These are phyloP conservation scores for Mycogone perniciosa DNA, from an alignment of 2,329 filamentous ascomycete genomes.

Conservation along the genomic window DNA sequence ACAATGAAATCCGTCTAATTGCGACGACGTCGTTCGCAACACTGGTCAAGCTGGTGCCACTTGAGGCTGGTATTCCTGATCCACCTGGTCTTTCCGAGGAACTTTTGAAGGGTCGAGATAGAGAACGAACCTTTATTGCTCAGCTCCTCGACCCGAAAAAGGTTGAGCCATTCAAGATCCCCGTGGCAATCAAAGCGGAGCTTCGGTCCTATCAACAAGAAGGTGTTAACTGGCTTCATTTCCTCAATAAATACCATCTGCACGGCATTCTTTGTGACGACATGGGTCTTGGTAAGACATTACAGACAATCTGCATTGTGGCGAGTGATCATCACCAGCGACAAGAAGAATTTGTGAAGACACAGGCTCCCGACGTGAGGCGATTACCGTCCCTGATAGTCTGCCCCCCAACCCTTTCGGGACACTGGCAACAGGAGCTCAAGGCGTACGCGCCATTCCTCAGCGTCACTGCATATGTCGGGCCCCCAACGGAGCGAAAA, in stretches of 20 bases:
- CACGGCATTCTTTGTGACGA: slow-evolving; percentile 98
- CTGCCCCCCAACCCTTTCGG: slow-evolving; percentile 90
- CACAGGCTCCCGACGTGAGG: slow-evolving; percentile 68
- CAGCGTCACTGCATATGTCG: slow-evolving; percentile 82
- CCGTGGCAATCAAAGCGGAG: slow-evolving; percentile 94
- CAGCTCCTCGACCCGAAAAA: slow-evolving; percentile 97
- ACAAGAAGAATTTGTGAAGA: slow-evolving; percentile 82
- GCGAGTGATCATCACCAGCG: slow-evolving; percentile 94
- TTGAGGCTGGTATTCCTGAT: slow-evolving; percentile 95
- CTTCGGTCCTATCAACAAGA: slow-evolving; percentile 97
- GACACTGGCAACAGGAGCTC: slow-evolving; percentile 98
- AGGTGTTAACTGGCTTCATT: slow-evolving; percentile 96
- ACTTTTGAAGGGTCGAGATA: slow-evolving; percentile 80
- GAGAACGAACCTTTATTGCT: slow-evolving; percentile 91
- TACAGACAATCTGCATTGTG: slow-evolving; percentile 96
- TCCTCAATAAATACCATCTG: slow-evolving; percentile 95
- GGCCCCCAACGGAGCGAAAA: slow-evolving; percentile 73
- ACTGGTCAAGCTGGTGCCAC: slow-evolving; percentile 89
- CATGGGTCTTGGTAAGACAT: slow-evolving; percentile 96
- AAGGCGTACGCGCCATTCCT: slow-evolving; percentile 94
- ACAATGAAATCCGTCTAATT: slow-evolving; percentile 89
- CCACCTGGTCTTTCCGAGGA: slow-evolving; percentile 87
- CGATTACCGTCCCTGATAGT: slow-evolving; percentile 87
- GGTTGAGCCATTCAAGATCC: slow-evolving; percentile 87
- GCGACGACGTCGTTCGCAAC: slow-evolving; percentile 97